Conservation (phyloP, 495 filamentous ascomycete species). For the Penicillium lagena region DNA sequence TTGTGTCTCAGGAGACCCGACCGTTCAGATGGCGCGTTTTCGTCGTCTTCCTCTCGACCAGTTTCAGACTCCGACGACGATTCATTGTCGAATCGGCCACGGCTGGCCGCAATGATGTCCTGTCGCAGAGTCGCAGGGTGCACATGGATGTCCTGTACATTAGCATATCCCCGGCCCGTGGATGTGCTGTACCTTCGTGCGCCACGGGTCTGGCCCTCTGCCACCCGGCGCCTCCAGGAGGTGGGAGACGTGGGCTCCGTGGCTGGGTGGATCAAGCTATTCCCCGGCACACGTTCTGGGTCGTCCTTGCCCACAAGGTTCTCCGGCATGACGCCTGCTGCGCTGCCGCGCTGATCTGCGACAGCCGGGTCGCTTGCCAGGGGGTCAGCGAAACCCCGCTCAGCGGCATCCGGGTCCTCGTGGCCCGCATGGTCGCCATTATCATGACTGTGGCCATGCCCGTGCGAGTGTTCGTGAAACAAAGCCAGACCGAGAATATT, state of each 20-base stretch:
- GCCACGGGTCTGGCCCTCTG: conserved; percentile 37
- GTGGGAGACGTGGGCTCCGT: conserved; percentile 22
- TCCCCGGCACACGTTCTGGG: conserved; percentile 23
- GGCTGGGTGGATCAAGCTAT: conserved; percentile 29
- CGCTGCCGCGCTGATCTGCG: conserved; percentile 39
- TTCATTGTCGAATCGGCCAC: conserved; percentile 42
- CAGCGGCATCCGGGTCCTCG: conserved; percentile 32
- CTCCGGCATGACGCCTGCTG: conserved; percentile 41
- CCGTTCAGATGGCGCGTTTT: conserved; percentile 27
- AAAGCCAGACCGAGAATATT: conserved; percentile 86
- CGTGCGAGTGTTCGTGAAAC: conserved; percentile 89
- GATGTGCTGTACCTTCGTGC: conserved; percentile 49
- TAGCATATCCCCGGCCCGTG: conserved; percentile 42
- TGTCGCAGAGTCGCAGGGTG: conserved; percentile 89
- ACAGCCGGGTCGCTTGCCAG: conserved; percentile 24
- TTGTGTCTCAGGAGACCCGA: conserved; percentile 28
- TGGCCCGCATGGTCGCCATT: conserved; percentile 38
- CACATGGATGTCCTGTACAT: conserved; percentile 68
- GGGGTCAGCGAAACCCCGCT: conserved; percentile 41
- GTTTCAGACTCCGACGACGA: conserved; percentile 49
- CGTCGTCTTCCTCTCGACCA: conserved; percentile 38
- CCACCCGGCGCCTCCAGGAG: conserved; percentile 23
- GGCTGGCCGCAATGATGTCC: conserved; percentile 77
- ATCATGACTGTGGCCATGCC: conserved; percentile 55
- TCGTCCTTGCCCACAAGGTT: conserved; percentile 9